Percentiles rank a stretch among this genome's conserved stretches.
Evolutionary conservation across 495 filamentous ascomycete genomes (phyloP).

Genomic region (Bacidia gigantensis): DNA sequence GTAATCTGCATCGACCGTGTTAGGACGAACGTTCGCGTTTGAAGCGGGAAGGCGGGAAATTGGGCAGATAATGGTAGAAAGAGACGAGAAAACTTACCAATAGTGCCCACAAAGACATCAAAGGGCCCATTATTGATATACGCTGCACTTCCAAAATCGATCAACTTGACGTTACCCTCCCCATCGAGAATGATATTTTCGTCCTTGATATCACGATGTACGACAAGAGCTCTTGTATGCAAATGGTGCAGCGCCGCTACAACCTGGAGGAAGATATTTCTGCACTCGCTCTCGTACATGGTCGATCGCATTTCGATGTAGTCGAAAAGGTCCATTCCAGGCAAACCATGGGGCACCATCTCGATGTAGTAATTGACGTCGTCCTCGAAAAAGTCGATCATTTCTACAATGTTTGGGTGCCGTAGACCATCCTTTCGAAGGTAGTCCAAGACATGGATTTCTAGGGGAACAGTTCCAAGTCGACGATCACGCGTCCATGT

Average conservation of each 20-base stretch:
- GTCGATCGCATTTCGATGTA: conserved; percentile 94
- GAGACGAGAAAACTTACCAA: conserved; percentile 50
- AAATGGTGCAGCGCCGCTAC: conserved; percentile 79
- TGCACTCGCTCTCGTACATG: conserved; percentile 89
- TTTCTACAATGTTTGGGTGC: conserved; percentile 96
- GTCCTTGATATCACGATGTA: conserved; percentile 97
- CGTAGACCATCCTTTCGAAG: conserved; percentile 72
- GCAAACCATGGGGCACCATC: conserved; percentile 90
- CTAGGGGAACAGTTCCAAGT: conserved; percentile 90
- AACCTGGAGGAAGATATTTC: conserved; percentile 91
- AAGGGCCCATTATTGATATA: conserved; percentile 98
- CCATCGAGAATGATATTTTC: conserved; percentile 95
- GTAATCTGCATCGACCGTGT: conserved; percentile 54
- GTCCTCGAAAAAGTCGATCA: conserved; percentile 98
- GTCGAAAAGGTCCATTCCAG: conserved; percentile 98
- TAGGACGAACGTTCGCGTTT: not conserved
- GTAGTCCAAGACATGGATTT: conserved; percentile 96
- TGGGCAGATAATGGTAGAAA: not conserved
- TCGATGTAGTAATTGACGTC: conserved; percentile 98
- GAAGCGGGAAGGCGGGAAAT: not conserved
- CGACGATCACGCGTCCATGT: conserved; percentile 94
- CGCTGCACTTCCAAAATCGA: conserved; percentile 94
- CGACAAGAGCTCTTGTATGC: conserved; percentile 80
- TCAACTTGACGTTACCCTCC: conserved; percentile 89
- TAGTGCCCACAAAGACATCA: conserved; percentile 97